Evolutionary conservation across 345 rosid species (phyloP).

Genomic region (Salix koriyanagi): DNA sequence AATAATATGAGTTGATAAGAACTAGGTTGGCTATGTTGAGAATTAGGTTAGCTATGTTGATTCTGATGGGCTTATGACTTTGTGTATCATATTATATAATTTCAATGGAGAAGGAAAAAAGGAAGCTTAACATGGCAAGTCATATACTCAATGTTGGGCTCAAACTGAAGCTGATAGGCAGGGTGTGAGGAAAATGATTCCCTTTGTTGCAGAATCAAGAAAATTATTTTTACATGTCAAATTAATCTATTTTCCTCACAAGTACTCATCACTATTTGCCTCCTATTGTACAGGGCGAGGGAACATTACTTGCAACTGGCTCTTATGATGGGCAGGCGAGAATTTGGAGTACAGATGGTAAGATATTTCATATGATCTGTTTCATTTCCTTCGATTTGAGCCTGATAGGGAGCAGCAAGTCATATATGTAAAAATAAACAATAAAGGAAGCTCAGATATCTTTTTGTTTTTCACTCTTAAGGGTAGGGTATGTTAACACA

Average conservation of each 20-base stretch:
- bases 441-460: background rate
- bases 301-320: conserved; percentile 92
- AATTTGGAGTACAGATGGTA: conserved; percentile 82
- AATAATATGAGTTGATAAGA: too few relatives aligned
- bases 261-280: conserved; percentile 1
- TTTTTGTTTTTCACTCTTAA: background rate
- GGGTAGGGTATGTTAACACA: background rate
- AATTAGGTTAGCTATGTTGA: background rate
- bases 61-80: background rate
- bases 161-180: background rate
- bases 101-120: background rate
- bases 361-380: conserved; percentile 13
- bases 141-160: background rate
- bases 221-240: background rate
- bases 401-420: background rate
- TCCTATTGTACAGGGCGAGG: conserved; percentile 62
- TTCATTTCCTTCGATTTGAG: background rate
- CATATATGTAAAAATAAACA: background rate
- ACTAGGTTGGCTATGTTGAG: background rate
- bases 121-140: background rate
- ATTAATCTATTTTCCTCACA: background rate
- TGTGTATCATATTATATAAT: too few relatives aligned
- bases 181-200: background rate
- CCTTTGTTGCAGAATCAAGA: background rate
- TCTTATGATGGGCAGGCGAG: conserved; percentile 98